Percentiles rank a stretch among this genome's conserved stretches.
Evolutionary conservation across 495 filamentous ascomycete genomes (phyloP).

Genomic region (Tuber calosporum): DNA sequence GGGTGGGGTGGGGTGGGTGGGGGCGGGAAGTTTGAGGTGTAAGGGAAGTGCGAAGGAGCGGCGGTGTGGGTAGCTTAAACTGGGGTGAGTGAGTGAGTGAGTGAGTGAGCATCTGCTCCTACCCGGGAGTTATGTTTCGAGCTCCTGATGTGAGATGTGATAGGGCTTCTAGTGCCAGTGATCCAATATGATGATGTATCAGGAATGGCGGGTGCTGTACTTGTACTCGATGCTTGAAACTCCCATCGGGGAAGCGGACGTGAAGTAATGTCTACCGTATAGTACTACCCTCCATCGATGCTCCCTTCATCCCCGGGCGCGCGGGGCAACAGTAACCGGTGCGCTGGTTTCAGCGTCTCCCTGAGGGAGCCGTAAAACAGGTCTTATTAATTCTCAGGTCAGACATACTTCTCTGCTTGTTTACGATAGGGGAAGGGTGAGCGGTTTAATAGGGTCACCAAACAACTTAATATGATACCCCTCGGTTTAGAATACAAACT

Average conservation of each 20-base stretch:
- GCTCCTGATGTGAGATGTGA: conserved; percentile 2
- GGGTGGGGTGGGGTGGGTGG: neutral
- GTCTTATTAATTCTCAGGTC: neutral
- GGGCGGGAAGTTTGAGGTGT: neutral
- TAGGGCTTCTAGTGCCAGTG: neutral
- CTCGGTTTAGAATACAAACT: neutral
- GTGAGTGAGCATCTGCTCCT: neutral
- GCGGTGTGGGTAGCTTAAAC: neutral
- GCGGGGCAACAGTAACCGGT: neutral
- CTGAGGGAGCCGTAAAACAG: neutral
- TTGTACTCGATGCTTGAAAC: neutral
- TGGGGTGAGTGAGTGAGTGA: neutral
- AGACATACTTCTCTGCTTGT: neutral
- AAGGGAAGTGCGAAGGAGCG: neutral
- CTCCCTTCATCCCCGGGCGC: neutral
- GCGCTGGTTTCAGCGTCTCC: neutral
- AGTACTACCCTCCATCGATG: neutral
- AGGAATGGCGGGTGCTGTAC: neutral
- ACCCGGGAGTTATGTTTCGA: neutral
- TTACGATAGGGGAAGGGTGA: neutral
- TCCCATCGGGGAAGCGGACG: neutral
- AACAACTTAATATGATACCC: neutral
- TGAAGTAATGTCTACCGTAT: neutral
- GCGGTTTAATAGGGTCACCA: neutral
- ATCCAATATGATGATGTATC: neutral